Base-by-base conservation (phyloP, 2,329 filamentous ascomycete species). In the Claviceps sorghi region DNA sequence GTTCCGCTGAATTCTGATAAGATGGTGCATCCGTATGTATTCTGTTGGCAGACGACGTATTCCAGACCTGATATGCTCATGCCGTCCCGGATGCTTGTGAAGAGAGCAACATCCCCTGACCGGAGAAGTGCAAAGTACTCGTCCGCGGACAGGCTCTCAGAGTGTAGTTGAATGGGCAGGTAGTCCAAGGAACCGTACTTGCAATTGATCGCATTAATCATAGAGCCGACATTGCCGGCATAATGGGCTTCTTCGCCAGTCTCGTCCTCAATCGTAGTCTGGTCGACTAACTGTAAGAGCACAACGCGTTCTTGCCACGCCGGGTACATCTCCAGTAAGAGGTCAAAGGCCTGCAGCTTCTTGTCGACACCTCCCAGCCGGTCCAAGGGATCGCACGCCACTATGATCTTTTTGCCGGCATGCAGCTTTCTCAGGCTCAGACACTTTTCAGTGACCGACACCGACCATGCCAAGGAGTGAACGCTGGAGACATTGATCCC, bases 1-100 rank as follows among this genome's bases (percentile, higher is more conserved):
- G 91, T 96, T 53, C 91, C 91, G 55, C 89, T 95, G 68, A 96
- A 96, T 66, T 97, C 91, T 8, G 91, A 96, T n/a, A 97, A 78
- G 58, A 97, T 95, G 47, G 96, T 73, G 2, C 90, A 91, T 1
- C 90, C 86, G 58, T 90, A 82, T 52, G 82, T 82, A 57, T 91
- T 85, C 62, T 88, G 84, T 68, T 97, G 91, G 65, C 88, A 94
- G 53, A 95, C 79, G 52, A 96, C 82, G 65, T 95, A 97, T 68
- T 96, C 91, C 59, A 96, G 73, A 64, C 88, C 91, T n/a, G 90
- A 95, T 0, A 90, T 95, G 72, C 95, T 96, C 89, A 96, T 95
- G 53, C 91, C 90, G 65, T 96, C 91, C 53, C 91, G 81, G 26
- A 96, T 89, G 60, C 88, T 95, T 10, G 91, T 96, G 67, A 96